A percentile compares a stretch with the other conserved stretches of the same genome.
These are phyloP conservation scores for Grigorovia transvaalensis DNA, from an alignment of 805 yeast species.

Conservation along the genomic window DNA sequence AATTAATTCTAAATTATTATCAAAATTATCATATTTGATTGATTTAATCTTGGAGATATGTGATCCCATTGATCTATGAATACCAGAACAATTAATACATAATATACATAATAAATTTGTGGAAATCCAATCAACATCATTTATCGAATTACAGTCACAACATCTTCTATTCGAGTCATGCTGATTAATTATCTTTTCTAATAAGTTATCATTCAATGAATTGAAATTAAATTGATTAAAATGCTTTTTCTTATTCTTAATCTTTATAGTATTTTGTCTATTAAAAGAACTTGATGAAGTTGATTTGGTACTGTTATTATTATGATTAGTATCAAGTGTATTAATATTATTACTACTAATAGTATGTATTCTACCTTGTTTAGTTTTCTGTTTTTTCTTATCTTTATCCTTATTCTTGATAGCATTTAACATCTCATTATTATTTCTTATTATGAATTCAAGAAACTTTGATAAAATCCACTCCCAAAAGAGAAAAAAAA, in stretches of 20 bases:
- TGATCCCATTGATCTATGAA: conserved; percentile 80
- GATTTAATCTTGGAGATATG: conserved; percentile 73
- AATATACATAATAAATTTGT: conserved; percentile 59
- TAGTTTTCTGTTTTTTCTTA: background rate
- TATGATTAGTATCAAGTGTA: background rate
- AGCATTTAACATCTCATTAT: background rate
- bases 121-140: conserved; percentile 76
- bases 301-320: no score
- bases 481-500: no score
- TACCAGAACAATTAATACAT: conserved; percentile 79
- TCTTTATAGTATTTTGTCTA: background rate
- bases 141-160: conserved; percentile 65
- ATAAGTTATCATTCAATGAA: background rate
- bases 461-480: no score
- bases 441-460: background rate
- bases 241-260: conserved; percentile 1
- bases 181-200: conserved; percentile 20
- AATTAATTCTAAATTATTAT: conserved; percentile 45
- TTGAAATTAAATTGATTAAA: conserved; percentile 1
- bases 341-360: background rate
- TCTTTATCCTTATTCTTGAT: background rate
- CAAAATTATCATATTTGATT: conserved; percentile 57
- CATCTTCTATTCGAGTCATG: conserved; percentile 54
- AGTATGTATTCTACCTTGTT: background rate
- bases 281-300: background rate